Conservation (phyloP, 805 yeast genomes). For the Saccharomycopsis vini region DNA sequence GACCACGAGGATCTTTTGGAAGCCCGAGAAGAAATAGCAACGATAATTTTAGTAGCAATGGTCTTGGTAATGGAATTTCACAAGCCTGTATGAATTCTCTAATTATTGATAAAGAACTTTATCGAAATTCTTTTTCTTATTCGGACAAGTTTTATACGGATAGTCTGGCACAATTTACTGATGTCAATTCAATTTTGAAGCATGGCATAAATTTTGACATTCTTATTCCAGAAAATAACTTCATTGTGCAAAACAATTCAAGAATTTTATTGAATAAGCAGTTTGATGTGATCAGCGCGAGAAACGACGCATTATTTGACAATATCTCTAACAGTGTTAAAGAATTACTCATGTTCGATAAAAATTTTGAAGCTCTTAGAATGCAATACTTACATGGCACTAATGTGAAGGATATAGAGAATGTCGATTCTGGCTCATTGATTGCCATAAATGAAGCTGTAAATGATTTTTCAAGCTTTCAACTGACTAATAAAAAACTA, state of each 20-base stretch:
- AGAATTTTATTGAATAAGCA: constrained; percentile 12
- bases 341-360: constrained; percentile 7
- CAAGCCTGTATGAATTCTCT: neutral
- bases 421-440: too few relatives aligned
- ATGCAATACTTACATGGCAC: too few relatives aligned
- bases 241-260: constrained; percentile 9
- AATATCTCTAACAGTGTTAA: constrained; percentile 10
- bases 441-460: too few relatives aligned
- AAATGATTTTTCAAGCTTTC: too few relatives aligned
- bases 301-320: constrained; percentile 14
- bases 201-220: constrained; percentile 14
- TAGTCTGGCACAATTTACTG: neutral
- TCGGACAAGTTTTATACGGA: too few relatives aligned
- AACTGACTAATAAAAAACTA: neutral
- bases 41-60: too few relatives aligned
- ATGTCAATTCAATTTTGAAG: constrained; percentile 13
- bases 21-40: too few relatives aligned
- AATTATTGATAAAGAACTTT: neutral
- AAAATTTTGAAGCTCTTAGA: neutral
- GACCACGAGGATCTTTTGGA: too few relatives aligned
- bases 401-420: too few relatives aligned
- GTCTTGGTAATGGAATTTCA: neutral
- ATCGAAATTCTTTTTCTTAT: neutral
- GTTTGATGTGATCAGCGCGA: constrained; percentile 11
- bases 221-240: constrained; percentile 4